These are phyloP conservation scores for Oidiodendron maius DNA, from an alignment of 495 filamentous ascomycete species.

Conservation along the genomic window DNA sequence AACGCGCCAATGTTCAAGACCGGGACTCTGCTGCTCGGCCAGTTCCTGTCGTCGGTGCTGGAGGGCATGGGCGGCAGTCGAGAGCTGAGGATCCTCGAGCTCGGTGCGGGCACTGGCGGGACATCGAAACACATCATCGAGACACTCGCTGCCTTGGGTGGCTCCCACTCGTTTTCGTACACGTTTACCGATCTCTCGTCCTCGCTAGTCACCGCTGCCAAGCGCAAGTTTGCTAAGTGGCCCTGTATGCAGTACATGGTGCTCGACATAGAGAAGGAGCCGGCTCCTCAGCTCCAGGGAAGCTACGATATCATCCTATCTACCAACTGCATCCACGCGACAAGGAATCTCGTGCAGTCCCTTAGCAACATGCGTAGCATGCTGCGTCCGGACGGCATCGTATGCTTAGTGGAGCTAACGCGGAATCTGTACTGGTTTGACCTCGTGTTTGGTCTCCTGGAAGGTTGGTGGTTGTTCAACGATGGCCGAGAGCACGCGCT, in stretches of 20 bases:
- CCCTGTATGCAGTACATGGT: constrained; percentile 22
- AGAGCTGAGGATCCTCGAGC: constrained; percentile 45
- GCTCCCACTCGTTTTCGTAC: constrained; percentile 36
- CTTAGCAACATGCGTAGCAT: constrained; percentile 32
- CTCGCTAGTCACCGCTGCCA: constrained; percentile 41
- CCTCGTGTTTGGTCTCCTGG: constrained; percentile 36
- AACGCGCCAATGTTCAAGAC: constrained; percentile 4
- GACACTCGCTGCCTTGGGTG: not conserved
- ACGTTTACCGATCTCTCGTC: constrained; percentile 47
- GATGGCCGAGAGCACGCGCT: constrained; percentile 45
- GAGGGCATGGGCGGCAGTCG: too few species aligned
- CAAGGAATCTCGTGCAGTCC: constrained; percentile 38
- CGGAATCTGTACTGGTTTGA: constrained; percentile 28
- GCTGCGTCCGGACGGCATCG: constrained; percentile 15
- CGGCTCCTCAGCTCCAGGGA: constrained; percentile 31
- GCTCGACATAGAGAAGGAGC: constrained; percentile 43
- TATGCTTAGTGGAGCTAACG: constrained; percentile 20
- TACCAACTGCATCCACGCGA: constrained; percentile 44
- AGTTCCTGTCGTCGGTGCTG: constrained; percentile 32
- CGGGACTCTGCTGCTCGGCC: constrained; percentile 21
- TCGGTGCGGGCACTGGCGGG: constrained; percentile 40
- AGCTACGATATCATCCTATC: constrained; percentile 47
- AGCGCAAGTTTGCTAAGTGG: constrained; percentile 34
- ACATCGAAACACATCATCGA: constrained; percentile 26
- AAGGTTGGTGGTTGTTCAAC: constrained; percentile 45